Evolutionary conservation across 192 early-diverging fungal genomes (phyloP), one percentile per base, ranked within the genome.

Genomic region (Umbelopsis sp.): DNA sequence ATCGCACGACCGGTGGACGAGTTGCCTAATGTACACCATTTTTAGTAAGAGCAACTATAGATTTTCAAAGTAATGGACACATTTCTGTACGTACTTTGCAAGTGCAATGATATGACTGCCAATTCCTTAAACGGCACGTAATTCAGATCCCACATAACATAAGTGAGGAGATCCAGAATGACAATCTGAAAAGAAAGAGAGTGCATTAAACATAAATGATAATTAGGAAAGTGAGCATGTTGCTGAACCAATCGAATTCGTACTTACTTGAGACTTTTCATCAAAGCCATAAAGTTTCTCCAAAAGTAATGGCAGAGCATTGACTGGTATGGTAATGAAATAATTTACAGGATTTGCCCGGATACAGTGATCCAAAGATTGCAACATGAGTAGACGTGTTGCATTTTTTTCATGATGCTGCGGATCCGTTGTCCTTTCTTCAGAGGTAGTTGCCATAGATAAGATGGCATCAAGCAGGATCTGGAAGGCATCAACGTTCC

Each of bases 111-210:
- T 20, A 84, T 62, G 14, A 89, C 82, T 16, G 83, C 84, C 25
- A 86, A 71, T 36, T 87, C 84, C 34, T 85, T 81, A 68, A 91
- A 87, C 3, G 89, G 88, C 1, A 89, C 87, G 71, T 90, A 91
- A 65, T 87, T 84, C 12, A 91, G 67, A 76, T 85, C 81, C 43
- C 77, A 73, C 74, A 89, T 82, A 29, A 87, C 81, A 73, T 81
- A 88, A 10, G 73, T 69, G 17, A 91, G 74, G 7, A 89, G 71
- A 45, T 84, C 79, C 74, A 90, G 73, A 25, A 84, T 81, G 11
- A 78, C 76, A 11, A 71, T 70, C 84, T 88, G 76, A 34, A 44
- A 50, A 24, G 24, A 25, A 52, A 26, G 4, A 29, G 10, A 2
- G 38, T n/a, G n/a, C 47, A 49, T 49, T 16, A 20, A 11, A 36